Evolutionary conservation across 2,329 filamentous ascomycete species (phyloP).

Genomic region (Beauveria medogensis): DNA sequence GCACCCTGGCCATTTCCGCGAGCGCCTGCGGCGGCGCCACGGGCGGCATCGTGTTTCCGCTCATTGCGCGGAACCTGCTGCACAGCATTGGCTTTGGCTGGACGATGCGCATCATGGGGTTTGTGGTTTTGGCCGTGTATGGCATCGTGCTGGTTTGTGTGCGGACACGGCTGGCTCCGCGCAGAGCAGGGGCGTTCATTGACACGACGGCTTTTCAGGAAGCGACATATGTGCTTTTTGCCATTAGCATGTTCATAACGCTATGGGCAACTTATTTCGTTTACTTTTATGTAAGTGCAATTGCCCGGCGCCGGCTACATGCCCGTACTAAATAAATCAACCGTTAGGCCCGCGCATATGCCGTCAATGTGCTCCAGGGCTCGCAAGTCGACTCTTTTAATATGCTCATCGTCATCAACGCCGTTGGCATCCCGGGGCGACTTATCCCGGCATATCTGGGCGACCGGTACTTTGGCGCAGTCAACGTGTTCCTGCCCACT

Average conservation of each 20-base stretch:
- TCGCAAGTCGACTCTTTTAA: slow-evolving; percentile 44
- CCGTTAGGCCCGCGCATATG: slow-evolving; percentile 29
- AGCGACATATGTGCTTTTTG: slow-evolving; percentile 31
- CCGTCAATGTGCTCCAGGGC: slow-evolving; percentile 34
- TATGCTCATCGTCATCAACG: slow-evolving; percentile 53
- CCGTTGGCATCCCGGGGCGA: slow-evolving; percentile 46
- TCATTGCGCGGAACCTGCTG: slow-evolving; percentile 46
- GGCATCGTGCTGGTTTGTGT: slow-evolving; percentile 32
- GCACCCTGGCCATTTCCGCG: slow-evolving; percentile 51
- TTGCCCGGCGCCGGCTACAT: not conserved
- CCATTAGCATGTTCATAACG: slow-evolving; percentile 27
- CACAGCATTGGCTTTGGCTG: slow-evolving; percentile 55
- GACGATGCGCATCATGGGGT: slow-evolving; percentile 54
- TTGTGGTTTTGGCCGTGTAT: slow-evolving; percentile 40
- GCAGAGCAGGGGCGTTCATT: slow-evolving; percentile 41
- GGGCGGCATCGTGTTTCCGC: slow-evolving; percentile 57
- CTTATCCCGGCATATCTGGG: slow-evolving; percentile 47
- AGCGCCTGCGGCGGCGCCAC: slow-evolving; percentile 51
- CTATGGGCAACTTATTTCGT: slow-evolving; percentile 44
- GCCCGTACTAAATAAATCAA: not conserved
- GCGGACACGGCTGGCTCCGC: slow-evolving; percentile 39
- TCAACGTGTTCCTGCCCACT: slow-evolving; percentile 47
- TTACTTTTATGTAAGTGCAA: slow-evolving; percentile 34
- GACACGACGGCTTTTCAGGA: slow-evolving; percentile 45
- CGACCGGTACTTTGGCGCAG: slow-evolving; percentile 43